Conservation (phyloP, 805 yeast species). For the Soucietia sequanensis region DNA sequence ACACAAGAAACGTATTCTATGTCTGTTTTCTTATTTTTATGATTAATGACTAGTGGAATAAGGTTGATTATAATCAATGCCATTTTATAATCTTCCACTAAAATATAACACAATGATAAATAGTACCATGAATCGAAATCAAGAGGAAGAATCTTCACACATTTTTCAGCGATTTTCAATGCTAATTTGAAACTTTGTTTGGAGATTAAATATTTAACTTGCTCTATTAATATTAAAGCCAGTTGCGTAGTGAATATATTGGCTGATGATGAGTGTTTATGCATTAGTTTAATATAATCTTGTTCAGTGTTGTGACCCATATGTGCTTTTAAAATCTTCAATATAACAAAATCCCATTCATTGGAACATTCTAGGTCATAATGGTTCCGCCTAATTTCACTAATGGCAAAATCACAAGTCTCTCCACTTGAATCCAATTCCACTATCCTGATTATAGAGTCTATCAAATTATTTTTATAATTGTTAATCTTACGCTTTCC, state of each 20-base stretch:
- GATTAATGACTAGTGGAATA: slow-evolving; percentile 61
- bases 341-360: slow-evolving; percentile 24
- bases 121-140: slow-evolving; percentile 74
- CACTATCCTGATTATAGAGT: slow-evolving; percentile 46
- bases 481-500: slow-evolving; percentile 21
- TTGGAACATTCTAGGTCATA: slow-evolving; percentile 3
- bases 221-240: slow-evolving; percentile 58
- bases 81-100: slow-evolving; percentile 50
- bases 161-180: slow-evolving; percentile 52
- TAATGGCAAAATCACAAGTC: slow-evolving; percentile 31
- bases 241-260: slow-evolving; percentile 42
- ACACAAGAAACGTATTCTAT: slow-evolving; percentile 21
- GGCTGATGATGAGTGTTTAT: slow-evolving; percentile 12
- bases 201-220: slow-evolving; percentile 59
- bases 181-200: slow-evolving; percentile 59
- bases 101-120: slow-evolving; percentile 58
- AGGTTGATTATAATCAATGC: slow-evolving; percentile 73
- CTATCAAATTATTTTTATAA: slow-evolving; percentile 53
- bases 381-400: slow-evolving; percentile 21
- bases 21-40: slow-evolving; percentile 34
- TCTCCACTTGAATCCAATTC: slow-evolving; percentile 35
- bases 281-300: slow-evolving; percentile 21
- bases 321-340: slow-evolving; percentile 23
- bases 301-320: slow-evolving; percentile 19
- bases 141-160: slow-evolving; percentile 69